Percentiles rank a stretch among this genome's conserved stretches.
phyloP scores from a whole-genome alignment of 495 filamentous ascomycete species.

The Neurospora tetrasperma region DNA sequence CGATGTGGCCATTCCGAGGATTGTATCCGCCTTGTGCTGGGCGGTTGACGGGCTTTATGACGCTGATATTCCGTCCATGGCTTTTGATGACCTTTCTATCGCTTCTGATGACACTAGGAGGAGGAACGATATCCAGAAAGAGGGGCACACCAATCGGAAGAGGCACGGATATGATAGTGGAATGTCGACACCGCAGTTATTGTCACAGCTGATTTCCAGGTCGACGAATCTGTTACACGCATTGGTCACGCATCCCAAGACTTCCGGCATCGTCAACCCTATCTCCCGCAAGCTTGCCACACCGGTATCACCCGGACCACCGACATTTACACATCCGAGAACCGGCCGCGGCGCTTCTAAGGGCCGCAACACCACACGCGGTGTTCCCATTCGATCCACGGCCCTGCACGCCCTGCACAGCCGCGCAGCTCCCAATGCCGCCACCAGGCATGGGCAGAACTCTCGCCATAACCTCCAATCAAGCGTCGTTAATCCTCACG shows the following conservation, averaged over 20 bases:
- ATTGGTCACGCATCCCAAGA: constrained; percentile 29
- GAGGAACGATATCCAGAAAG: neutral
- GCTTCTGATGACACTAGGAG: neutral
- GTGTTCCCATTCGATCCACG: neutral
- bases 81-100: neutral
- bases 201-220: constrained; percentile 18
- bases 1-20: constrained; percentile 30
- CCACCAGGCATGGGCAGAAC: neutral
- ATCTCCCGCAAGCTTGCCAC: constrained; percentile 27
- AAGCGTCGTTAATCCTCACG: neutral
- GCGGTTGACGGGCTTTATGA: constrained; percentile 38
- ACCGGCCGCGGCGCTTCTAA: neutral
- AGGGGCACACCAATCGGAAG: neutral
- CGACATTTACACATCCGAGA: neutral
- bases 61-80: constrained; percentile 19
- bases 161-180: neutral
- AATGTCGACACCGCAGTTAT: constrained; percentile 3
- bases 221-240: constrained; percentile 30
- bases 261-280: constrained; percentile 20
- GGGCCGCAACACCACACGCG: neutral
- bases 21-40: constrained; percentile 29
- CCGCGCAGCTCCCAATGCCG: neutral
- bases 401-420: neutral
- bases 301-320: neutral
- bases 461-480: neutral